A percentile compares a stretch with the other conserved stretches of the same genome.
Evolutionary conservation across 2,329 filamentous ascomycete species (phyloP).

Genomic region (Cercospora sp.): DNA sequence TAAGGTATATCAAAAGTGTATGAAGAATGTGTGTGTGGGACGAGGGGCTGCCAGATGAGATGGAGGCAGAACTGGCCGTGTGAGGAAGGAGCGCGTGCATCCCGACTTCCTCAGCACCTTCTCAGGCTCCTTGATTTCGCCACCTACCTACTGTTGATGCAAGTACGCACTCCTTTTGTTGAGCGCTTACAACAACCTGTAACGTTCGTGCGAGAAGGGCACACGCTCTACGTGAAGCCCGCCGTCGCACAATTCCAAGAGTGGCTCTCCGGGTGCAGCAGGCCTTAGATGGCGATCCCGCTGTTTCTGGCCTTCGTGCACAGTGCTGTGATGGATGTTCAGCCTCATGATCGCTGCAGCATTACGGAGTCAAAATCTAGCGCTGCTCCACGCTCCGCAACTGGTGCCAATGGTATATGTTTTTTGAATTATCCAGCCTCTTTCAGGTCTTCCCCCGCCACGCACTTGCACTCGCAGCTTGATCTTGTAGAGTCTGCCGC

Average conservation of each 20-base stretch:
- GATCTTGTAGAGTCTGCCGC: slow-evolving; percentile 42
- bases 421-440: background rate
- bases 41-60: background rate
- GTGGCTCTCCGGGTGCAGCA: background rate
- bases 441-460: slow-evolving; percentile 41
- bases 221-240: too few species aligned
- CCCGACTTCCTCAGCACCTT: background rate
- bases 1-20: background rate
- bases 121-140: background rate
- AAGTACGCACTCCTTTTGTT: background rate
- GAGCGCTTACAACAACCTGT: background rate
- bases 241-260: background rate
- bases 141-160: background rate
- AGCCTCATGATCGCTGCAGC: background rate
- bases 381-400: background rate
- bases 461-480: slow-evolving; percentile 43
- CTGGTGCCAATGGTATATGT: background rate
- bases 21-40: background rate
- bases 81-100: slow-evolving; percentile 9
- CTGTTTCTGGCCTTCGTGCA: background rate
- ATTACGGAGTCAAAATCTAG: background rate
- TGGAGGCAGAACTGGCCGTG: background rate
- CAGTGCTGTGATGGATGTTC: background rate
- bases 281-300: background rate
- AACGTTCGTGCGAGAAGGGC: too few species aligned